phyloP scores from a whole-genome alignment of 1,139 yeast species.

The Hyphopichia pseudoburtonii region DNA sequence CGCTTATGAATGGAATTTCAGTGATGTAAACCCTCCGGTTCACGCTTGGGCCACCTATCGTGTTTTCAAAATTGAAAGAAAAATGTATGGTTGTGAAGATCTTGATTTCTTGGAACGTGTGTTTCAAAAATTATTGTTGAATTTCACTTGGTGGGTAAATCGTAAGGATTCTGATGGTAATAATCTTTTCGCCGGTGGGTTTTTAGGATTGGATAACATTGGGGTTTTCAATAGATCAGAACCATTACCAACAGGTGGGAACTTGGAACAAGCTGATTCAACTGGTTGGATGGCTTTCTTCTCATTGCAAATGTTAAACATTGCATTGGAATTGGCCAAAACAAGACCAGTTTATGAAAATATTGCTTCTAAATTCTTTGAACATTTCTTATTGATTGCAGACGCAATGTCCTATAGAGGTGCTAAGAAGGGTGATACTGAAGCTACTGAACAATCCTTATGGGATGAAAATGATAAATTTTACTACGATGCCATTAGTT shows the following conservation, averaged over 20 bases:
- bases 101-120: conserved; percentile 84
- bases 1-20: conserved; percentile 96
- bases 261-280: conserved; percentile 91
- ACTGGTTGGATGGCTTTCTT: conserved; percentile 99
- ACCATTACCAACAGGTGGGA: conserved; percentile 92
- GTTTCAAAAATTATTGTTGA: conserved; percentile 84
- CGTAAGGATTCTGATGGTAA: conserved; percentile 87
- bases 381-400: conserved; percentile 88
- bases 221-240: conserved; percentile 94
- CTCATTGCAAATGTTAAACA: conserved; percentile 87
- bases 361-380: conserved; percentile 93
- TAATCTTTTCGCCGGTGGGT: conserved; percentile 94
- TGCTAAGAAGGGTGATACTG: conserved; percentile 43
- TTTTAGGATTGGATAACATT: conserved; percentile 89
- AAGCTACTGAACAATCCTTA: conserved; percentile 59
- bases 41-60: conserved; percentile 97
- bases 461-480: conserved; percentile 93
- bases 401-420: conserved; percentile 88
- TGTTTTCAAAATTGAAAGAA: conserved; percentile 85
- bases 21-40: conserved; percentile 96
- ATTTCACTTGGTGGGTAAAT: conserved; percentile 99
- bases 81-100: conserved; percentile 81
- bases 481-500: conserved; percentile 88
- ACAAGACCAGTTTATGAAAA: conserved; percentile 88
- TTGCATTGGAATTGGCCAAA: conserved; percentile 85